phyloP scores from a whole-genome alignment of 768 basidiomycete genomes.

The Lactarius akahatsu region DNA sequence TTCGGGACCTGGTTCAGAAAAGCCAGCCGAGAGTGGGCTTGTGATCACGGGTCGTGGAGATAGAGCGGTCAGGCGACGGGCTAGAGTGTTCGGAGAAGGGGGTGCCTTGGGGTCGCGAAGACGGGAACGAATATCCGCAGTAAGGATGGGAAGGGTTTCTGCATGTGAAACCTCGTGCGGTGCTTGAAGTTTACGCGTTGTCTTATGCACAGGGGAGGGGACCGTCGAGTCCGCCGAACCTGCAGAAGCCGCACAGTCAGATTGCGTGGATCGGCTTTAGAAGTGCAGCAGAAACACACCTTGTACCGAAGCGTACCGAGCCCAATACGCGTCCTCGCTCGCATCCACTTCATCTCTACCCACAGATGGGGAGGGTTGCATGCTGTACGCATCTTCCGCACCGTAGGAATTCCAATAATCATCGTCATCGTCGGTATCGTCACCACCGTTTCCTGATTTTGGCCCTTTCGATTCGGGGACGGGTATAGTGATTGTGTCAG shows the following conservation, averaged over 20 bases:
- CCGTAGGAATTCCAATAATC: slow-evolving; percentile 72
- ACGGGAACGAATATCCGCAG: slow-evolving; percentile 25
- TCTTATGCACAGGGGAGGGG: slow-evolving; percentile 47
- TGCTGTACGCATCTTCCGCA: slow-evolving; percentile 36
- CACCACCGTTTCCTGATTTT: slow-evolving; percentile 17
- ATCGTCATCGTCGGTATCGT: slow-evolving; percentile 41
- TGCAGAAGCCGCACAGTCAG: slow-evolving; percentile 32
- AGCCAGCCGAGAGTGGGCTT: not conserved
- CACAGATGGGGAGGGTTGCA: slow-evolving; percentile 29
- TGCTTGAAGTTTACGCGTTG: slow-evolving; percentile 34
- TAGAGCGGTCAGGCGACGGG: slow-evolving; percentile 33
- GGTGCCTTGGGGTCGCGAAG: slow-evolving; percentile 33
- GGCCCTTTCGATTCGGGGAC: slow-evolving; percentile 2
- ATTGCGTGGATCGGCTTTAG: slow-evolving; percentile 1
- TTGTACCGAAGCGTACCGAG: slow-evolving; percentile 66
- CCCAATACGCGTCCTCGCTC: slow-evolving; percentile 72
- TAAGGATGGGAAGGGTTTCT: slow-evolving; percentile 31
- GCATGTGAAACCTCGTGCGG: slow-evolving; percentile 23
- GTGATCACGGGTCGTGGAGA: slow-evolving; percentile 30
- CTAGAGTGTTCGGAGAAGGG: slow-evolving; percentile 35
- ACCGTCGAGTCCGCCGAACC: slow-evolving; percentile 73
- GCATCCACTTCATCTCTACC: slow-evolving; percentile 33
- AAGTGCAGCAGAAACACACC: slow-evolving; percentile 42
- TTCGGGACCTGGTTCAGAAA: slow-evolving; percentile 5
- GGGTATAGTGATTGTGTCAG: slow-evolving; percentile 1